Percentiles rank a stretch among this genome's conserved stretches.
Conservation (phyloP, 192 early-diverging fungal species). For the Gaertneriomyces sp. region DNA sequence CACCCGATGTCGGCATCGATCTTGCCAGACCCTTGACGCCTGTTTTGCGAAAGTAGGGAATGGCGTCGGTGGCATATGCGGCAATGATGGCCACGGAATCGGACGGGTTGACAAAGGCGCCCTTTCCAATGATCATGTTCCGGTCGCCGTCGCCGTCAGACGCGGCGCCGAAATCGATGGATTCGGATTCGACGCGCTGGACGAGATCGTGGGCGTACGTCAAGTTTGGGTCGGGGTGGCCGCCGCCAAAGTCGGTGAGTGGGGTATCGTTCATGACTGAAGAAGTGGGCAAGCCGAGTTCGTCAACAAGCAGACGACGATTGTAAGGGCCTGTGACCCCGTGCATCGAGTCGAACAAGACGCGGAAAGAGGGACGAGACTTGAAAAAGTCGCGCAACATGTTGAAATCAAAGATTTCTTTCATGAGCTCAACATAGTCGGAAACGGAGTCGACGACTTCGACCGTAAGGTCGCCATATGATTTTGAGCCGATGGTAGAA, state of each 20-base stretch:
- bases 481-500: slow-evolving; percentile 59
- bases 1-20: slow-evolving; percentile 93
- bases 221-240: slow-evolving; percentile 97
- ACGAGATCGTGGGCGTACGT: slow-evolving; percentile 95
- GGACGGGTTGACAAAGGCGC: slow-evolving; percentile 91
- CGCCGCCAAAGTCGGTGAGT: slow-evolving; percentile 86
- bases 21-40: slow-evolving; percentile 86
- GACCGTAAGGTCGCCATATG: slow-evolving; percentile 63
- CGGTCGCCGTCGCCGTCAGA: slow-evolving; percentile 94
- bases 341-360: slow-evolving; percentile 94
- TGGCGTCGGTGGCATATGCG: slow-evolving; percentile 70
- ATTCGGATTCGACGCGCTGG: slow-evolving; percentile 76
- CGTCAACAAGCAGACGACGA: slow-evolving; percentile 76
- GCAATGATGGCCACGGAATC: slow-evolving; percentile 98
- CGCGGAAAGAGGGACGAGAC: slow-evolving; percentile 66
- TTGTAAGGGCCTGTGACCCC: slow-evolving; percentile 97
- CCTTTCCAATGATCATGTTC: slow-evolving; percentile 97
- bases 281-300: slow-evolving; percentile 77
- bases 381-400: slow-evolving; percentile 74
- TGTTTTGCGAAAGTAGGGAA: slow-evolving; percentile 86
- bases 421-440: slow-evolving; percentile 85
- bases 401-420: slow-evolving; percentile 90
- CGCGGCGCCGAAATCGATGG: slow-evolving; percentile 86
- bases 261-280: slow-evolving; percentile 81
- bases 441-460: slow-evolving; percentile 85